Conservation (phyloP, 306 rosid species). For the Dryas octopetala region DNA sequence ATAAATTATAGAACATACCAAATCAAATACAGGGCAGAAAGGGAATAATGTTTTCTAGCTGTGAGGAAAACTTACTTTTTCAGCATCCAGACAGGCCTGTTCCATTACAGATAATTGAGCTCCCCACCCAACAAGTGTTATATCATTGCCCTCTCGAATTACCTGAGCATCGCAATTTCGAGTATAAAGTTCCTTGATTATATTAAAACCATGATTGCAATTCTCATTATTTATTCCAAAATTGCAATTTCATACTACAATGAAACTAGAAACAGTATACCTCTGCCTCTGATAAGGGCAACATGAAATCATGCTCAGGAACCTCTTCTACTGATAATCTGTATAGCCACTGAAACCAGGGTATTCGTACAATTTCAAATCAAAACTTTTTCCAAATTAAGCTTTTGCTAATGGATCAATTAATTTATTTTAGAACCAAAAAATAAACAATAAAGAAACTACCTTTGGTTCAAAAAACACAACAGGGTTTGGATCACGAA, state of each 20-base stretch:
- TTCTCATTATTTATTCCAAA: background rate
- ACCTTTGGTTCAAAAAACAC: constrained; percentile 98
- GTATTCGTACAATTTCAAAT: constrained; percentile 14
- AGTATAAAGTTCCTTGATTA: background rate
- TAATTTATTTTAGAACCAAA: constrained; percentile 3
- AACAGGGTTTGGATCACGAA: constrained; percentile 90
- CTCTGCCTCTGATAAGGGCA: constrained; percentile 94
- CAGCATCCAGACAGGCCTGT: constrained; percentile 93
- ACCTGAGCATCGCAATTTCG: constrained; percentile 48
- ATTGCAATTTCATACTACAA: background rate
- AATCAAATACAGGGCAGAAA: background rate
- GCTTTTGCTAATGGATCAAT: constrained; percentile 7
- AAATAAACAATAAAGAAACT: background rate
- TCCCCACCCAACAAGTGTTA: constrained; percentile 99
- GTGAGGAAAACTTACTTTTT: constrained; percentile 50
- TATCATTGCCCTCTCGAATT: constrained; percentile 72
- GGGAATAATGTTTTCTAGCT: background rate
- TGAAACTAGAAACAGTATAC: constrained; percentile 32
- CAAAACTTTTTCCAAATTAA: background rate
- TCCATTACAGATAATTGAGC: constrained; percentile 87
- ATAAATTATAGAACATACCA: background rate
- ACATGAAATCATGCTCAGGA: constrained; percentile 83
- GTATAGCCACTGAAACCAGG: constrained; percentile 76
- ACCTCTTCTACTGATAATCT: constrained; percentile 97
- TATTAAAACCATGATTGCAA: background rate